Conservation (phyloP, 257 asterid genomes). For the Nicotiana attenuata region DNA sequence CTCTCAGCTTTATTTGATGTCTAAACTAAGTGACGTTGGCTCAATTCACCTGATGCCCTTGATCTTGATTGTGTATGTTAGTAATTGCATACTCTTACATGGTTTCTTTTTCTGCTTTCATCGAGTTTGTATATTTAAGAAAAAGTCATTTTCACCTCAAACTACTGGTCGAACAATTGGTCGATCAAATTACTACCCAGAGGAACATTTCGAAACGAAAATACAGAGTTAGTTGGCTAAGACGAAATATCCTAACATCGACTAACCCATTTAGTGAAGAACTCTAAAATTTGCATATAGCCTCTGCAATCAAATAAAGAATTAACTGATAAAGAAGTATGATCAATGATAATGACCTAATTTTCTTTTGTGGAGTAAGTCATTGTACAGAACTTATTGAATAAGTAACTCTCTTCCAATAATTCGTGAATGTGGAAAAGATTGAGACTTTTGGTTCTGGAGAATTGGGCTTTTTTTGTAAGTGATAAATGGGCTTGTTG, state of each 20-base stretch:
- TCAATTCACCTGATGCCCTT: not conserved
- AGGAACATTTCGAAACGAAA: not conserved
- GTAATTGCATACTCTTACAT: not conserved
- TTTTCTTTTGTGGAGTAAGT: not conserved
- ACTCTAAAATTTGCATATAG: not conserved
- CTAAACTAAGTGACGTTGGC: not conserved
- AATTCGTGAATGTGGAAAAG: not conserved
- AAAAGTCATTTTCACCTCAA: not conserved
- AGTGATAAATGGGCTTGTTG: not conserved
- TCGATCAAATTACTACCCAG: not conserved
- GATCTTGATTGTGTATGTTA: not conserved
- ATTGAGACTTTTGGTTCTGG: not conserved
- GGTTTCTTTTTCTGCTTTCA: not conserved
- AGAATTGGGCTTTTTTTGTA: too few species aligned
- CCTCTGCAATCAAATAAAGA: not conserved
- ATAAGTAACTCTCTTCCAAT: not conserved
- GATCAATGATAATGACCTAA: not conserved
- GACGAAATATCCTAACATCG: not conserved
- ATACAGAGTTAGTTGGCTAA: not conserved
- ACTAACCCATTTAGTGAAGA: not conserved
- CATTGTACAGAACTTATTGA: not conserved
- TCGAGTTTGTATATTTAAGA: not conserved
- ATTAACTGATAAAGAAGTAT: not conserved
- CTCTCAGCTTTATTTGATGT: not conserved
- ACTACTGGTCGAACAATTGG: not conserved